phyloP scores from a whole-genome alignment of 345 rosid species.

The Nasturtium officinale region DNA sequence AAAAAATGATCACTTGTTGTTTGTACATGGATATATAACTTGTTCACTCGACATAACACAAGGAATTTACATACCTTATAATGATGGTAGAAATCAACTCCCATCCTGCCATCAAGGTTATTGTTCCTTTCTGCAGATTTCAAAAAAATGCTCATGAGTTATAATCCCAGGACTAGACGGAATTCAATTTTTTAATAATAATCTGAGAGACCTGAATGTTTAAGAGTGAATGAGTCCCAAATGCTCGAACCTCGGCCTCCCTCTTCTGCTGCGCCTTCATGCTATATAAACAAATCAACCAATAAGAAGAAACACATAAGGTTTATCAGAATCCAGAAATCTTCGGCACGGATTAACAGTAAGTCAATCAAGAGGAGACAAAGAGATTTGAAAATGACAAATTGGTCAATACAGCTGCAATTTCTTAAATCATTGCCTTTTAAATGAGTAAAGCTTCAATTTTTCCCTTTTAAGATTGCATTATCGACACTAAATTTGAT shows the following conservation, averaged over 20 bases:
- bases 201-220: constrained; percentile 41
- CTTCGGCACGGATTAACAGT: background rate
- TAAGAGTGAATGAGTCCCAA: constrained; percentile 45
- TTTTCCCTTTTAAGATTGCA: background rate
- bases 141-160: background rate
- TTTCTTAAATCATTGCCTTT: background rate
- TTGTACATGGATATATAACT: background rate
- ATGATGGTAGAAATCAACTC: constrained; percentile 49
- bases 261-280: constrained; percentile 39
- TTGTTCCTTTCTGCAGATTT: constrained; percentile 29
- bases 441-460: background rate
- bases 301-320: background rate
- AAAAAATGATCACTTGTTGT: background rate
- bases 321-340: background rate
- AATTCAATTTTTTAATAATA: no score
- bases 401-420: background rate
- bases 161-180: background rate
- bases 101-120: constrained; percentile 38
- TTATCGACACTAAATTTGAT: background rate
- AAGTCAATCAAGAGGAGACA: constrained; percentile 13
- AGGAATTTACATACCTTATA: constrained; percentile 41
- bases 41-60: background rate
- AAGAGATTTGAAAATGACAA: background rate
- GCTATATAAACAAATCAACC: constrained; percentile 25
- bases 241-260: constrained; percentile 45